Base-by-base conservation (phyloP, 1,284 basidiomycete genomes). In the Sanghuangporus weigelae region DNA sequence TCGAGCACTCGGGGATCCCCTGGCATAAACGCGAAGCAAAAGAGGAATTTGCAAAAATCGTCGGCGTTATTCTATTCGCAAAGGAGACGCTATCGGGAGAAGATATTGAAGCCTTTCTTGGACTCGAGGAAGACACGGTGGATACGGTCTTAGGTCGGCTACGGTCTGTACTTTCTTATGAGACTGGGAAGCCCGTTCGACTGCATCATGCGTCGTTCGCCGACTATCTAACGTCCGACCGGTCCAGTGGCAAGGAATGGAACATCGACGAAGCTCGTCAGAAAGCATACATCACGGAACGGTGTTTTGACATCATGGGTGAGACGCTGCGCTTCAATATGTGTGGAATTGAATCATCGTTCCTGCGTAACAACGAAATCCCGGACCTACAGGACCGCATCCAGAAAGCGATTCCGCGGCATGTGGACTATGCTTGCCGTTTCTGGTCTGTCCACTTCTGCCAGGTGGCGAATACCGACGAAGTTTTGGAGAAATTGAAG, bases 271-370 rank as follows among this genome's bases (percentile, higher is more conserved):
- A 40, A 14, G 39, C 39, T 7, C 7, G 14, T 8, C 48, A 16
- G 31, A 48, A 59, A 12, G 8, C 5, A 11, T 5, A 19, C 5
- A 59, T 59, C 12, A 19, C 57, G 12, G n/a, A 50, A 10, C 42
- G 42, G 19, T 50, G 42, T 21, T 59, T 59, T 42, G 23, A 50
- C 10, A 19, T 48, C 6, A 59, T 48, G 57, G 36, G 36, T 26
- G 36, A 31, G 81, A 19, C 7, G 48, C 71, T 10, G 81, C 76
- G 68, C 81, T 86, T 71, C 87, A 86, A 65, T 82, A 78, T 31
- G 81, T 81, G 11, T 84, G 86, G 69, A 87, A 82, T 2, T 79
- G 78, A 23, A 78, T 75, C 48, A 21, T 61, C 49, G 31, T 51
- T 7, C 50, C 11, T 10, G 8, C 19, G 16, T 12, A 61, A 61